Conservation (phyloP, 2,329 filamentous ascomycete species). For the Rosellinia necatrix region DNA sequence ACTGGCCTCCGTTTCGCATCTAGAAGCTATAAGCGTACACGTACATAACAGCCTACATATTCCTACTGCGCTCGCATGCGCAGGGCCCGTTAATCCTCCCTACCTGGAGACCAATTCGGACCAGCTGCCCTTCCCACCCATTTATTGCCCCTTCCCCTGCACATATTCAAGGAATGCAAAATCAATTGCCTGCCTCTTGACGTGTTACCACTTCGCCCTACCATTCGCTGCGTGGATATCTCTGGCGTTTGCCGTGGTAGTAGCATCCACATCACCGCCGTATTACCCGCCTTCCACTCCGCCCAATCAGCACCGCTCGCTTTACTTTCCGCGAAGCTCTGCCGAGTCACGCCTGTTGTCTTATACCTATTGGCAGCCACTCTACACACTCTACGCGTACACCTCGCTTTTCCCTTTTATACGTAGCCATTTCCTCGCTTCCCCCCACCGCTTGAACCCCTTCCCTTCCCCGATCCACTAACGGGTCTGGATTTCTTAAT, state of each 20-base stretch:
- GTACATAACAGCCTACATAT: constrained; percentile 34
- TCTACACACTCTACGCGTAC: constrained; percentile 30
- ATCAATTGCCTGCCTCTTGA: constrained; percentile 41
- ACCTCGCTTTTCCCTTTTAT: constrained; percentile 38
- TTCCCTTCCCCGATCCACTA: constrained; percentile 52
- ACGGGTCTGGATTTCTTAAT: constrained; percentile 45
- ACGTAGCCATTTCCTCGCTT: constrained; percentile 35
- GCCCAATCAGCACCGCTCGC: constrained; percentile 35
- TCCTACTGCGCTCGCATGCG: constrained; percentile 32
- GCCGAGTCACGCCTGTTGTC: constrained; percentile 36
- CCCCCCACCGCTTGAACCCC: constrained; percentile 49
- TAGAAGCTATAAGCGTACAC: constrained; percentile 32
- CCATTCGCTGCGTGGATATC: constrained; percentile 31
- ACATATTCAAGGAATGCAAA: constrained; percentile 38
- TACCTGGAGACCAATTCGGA: constrained; percentile 30
- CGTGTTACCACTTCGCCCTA: constrained; percentile 43
- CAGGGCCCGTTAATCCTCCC: constrained; percentile 29
- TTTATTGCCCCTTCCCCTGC: constrained; percentile 33
- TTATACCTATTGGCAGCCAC: constrained; percentile 31
- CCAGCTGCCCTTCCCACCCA: constrained; percentile 36
- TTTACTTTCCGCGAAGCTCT: constrained; percentile 32
- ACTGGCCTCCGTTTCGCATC: constrained; percentile 23
- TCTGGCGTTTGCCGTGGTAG: constrained; percentile 41
- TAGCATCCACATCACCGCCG: constrained; percentile 33
- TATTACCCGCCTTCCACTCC: constrained; percentile 37